Percentiles rank a stretch among this genome's conserved stretches.
phyloP scores from a whole-genome alignment of 768 basidiomycete species.

The Mycena sanguinolenta region DNA sequence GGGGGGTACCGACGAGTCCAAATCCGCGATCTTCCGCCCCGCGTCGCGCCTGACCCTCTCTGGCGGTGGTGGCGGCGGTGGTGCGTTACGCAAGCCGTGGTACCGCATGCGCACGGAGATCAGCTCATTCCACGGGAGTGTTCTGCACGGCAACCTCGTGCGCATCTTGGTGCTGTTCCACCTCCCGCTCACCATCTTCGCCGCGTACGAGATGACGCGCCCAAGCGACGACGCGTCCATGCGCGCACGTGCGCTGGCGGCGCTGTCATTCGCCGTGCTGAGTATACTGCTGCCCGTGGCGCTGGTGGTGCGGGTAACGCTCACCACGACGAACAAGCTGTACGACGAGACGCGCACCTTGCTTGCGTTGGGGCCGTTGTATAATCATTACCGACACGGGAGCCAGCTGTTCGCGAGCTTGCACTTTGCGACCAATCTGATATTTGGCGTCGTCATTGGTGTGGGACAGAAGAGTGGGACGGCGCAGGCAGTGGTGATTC shows the following conservation, averaged over 20 bases:
- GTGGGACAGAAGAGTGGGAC: constrained; percentile 93
- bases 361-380: constrained; percentile 90
- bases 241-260: constrained; percentile 82
- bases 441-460: constrained; percentile 88
- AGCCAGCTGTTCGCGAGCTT: constrained; percentile 90
- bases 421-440: constrained; percentile 85
- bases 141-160: constrained; percentile 91
- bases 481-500: constrained; percentile 90
- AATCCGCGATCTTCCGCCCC: constrained; percentile 36
- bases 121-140: constrained; percentile 84
- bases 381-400: constrained; percentile 94
- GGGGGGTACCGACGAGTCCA: constrained; percentile 39
- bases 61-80: constrained; percentile 33
- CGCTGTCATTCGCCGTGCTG: constrained; percentile 82
- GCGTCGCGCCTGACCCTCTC: constrained; percentile 30
- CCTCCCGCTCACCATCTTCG: constrained; percentile 93
- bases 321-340: constrained; percentile 88
- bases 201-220: constrained; percentile 86
- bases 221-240: constrained; percentile 63
- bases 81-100: constrained; percentile 56
- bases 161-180: constrained; percentile 94
- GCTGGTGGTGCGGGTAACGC: constrained; percentile 81
- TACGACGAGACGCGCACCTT: constrained; percentile 96
- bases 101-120: constrained; percentile 71
- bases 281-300: constrained; percentile 83